Base-by-base conservation (phyloP, 2,329 filamentous ascomycete species). In the Graphilbum sp. region DNA sequence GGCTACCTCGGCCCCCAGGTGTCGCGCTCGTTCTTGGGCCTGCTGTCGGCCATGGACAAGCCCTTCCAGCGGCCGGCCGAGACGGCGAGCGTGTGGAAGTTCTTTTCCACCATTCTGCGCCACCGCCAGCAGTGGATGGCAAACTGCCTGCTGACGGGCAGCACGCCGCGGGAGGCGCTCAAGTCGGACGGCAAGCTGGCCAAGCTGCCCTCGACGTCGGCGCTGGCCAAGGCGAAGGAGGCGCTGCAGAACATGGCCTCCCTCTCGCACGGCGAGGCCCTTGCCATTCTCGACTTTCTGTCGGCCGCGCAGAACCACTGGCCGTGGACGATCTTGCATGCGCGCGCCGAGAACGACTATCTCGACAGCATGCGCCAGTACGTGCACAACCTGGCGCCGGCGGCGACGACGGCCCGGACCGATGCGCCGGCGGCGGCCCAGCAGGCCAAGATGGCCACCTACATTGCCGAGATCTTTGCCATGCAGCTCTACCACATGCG, bases 61-160 rank as follows among this genome's bases (percentile, higher is more conserved):
- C 85, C 87, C 4, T 70, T 90, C 41, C 65, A 71, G 37, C 66
- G 85, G 47, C 59, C 69, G 2, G 55, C 64, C 6, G 72, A 85
- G 38, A 73, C 80, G 31, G 69, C 73, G 32, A 65, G 67, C 8
- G 79, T 85, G 17, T 98, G 88, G 90, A 74, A 72, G 40, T 77
- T 98, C 50, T 75, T 96, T 38, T 82, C 87, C 3, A 77, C 79
- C 3, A 79, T 96, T 34, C 72, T 98, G 43, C 80, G 81, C 46
- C 87, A 85, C 53, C 78, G 85, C 45, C 90, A 98, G 54, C 87
- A 94, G 52, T 96, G 88, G 83, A 83, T 98, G 62, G 84, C 88
- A 0, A 84, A 94, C 44, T 93, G 87, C 52, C 67, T 98, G 9
- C 72, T 96, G 30, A 95, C 86, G 7, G 90, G 87, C 18, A 79